Base-by-base conservation (phyloP, 192 early-diverging fungal genomes). In the Mortierella antarctica region DNA sequence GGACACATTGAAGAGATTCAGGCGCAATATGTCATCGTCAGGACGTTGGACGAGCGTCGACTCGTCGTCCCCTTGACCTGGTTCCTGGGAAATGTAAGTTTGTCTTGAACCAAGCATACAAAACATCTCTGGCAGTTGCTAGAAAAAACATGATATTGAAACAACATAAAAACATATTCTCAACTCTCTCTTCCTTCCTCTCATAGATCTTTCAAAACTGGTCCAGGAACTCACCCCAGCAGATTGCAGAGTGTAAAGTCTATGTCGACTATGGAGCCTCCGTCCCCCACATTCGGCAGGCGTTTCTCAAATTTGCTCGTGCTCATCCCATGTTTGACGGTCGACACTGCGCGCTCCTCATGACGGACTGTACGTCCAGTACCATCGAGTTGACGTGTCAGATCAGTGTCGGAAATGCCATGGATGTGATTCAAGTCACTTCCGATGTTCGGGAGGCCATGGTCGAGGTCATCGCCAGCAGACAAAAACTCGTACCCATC, bases 1-100 rank as follows among this genome's bases (percentile, higher is more conserved):
- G 84, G 84, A 14, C 80, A 71, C 49, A 75, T 81, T 42, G 84
- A 82, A 41, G 84, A 82, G 73, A 85, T 85, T 46, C 71, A 79
- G 53, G 69, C 84, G 12, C 84, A 85, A 57, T 85, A 74, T 44
- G 70, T 85, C 18, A 73, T 85, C 54, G 54, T 85, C 20, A 71
- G 71, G 67, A 82, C 80, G 7, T 15, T 23, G 44, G 80, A 85
- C 20, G 80, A 85, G 41, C 74, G 71, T 58, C 60, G 79, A 4
- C 15, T 85, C 4, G 76, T 85, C 42, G 62, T 85, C 13, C 84
- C 84, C 42, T 52, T 85, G 51, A 73, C 80, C 7, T 80, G 77
- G 77, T 80, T 80, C 51, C 46, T 80, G 31, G 77, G 41, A 4
- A 80, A 80, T 31, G 77, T 80, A 72, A 57, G 70, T 10, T 10